phyloP scores from a whole-genome alignment of 2,329 filamentous ascomycete species.

The Eutypa lata region DNA sequence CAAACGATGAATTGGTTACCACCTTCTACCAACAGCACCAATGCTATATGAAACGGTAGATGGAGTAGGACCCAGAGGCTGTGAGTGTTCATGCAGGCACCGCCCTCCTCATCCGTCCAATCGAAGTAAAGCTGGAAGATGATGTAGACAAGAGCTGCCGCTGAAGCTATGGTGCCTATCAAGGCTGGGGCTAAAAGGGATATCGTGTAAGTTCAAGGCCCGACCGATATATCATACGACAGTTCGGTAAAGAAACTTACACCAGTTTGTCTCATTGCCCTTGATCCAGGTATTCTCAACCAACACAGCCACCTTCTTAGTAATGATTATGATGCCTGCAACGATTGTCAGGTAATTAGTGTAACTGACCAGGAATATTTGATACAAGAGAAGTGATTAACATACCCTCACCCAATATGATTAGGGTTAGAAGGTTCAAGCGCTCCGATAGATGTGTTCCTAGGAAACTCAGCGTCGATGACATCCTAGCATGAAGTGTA shows the following conservation, averaged over 20 bases:
- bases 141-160: constrained; percentile 38
- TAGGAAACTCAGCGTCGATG: constrained; percentile 45
- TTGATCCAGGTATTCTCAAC: constrained; percentile 3
- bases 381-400: not conserved
- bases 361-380: not conserved
- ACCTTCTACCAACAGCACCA: constrained; percentile 48
- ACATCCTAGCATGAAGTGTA: constrained; percentile 37
- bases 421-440: constrained; percentile 49
- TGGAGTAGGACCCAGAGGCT: constrained; percentile 37
- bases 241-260: not conserved
- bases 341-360: not conserved
- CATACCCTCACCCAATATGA: constrained; percentile 48
- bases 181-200: not conserved
- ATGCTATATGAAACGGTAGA: constrained; percentile 47
- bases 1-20: constrained; percentile 43
- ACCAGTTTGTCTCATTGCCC: constrained; percentile 1
- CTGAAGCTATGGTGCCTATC: constrained; percentile 5
- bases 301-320: constrained; percentile 39
- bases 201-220: not conserved
- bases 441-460: constrained; percentile 49
- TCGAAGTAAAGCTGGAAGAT: constrained; percentile 42
- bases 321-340: constrained; percentile 41
- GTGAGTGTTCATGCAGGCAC: constrained; percentile 44
- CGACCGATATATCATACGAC: no score
- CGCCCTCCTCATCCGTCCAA: constrained; percentile 38